These are phyloP conservation scores for Ascochyta lentis DNA, from an alignment of 2,329 filamentous ascomycete genomes.

Conservation along the genomic window DNA sequence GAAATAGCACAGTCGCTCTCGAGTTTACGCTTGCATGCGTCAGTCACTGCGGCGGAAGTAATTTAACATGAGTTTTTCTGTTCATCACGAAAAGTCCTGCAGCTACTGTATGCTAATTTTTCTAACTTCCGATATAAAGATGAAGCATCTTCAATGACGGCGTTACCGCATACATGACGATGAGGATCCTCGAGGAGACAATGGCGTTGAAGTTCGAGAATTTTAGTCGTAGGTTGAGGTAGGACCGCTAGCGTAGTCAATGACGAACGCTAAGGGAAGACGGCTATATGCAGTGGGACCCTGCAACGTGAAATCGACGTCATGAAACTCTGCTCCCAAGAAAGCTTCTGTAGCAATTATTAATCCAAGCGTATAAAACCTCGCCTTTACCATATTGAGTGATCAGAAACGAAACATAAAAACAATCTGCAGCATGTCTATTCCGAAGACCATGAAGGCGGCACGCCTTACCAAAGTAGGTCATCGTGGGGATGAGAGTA, in stretches of 20 bases:
- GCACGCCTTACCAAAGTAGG: background rate
- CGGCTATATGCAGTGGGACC: background rate
- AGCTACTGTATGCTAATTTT: no score
- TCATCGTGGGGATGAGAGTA: background rate
- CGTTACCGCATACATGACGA: no score
- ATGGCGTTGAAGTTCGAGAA: no score
- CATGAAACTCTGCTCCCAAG: background rate
- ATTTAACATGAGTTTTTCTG: no score
- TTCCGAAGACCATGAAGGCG: constrained; percentile 1
- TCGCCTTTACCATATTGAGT: background rate
- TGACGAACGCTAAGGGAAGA: background rate
- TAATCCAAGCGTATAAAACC: background rate
- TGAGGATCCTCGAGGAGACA: no score
- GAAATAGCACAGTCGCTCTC: no score
- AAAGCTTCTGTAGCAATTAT: background rate
- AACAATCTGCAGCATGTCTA: background rate
- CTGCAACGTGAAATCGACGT: background rate
- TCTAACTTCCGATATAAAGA: no score
- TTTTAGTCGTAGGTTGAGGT: no score
- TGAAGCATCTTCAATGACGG: no score
- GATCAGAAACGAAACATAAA: background rate
- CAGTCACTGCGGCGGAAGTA: no score
- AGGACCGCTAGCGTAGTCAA: background rate
- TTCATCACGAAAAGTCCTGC: no score
- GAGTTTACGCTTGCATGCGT: no score